Base-by-base conservation (phyloP, 495 filamentous ascomycete genomes). In the Xanthoparmelia taractica region DNA sequence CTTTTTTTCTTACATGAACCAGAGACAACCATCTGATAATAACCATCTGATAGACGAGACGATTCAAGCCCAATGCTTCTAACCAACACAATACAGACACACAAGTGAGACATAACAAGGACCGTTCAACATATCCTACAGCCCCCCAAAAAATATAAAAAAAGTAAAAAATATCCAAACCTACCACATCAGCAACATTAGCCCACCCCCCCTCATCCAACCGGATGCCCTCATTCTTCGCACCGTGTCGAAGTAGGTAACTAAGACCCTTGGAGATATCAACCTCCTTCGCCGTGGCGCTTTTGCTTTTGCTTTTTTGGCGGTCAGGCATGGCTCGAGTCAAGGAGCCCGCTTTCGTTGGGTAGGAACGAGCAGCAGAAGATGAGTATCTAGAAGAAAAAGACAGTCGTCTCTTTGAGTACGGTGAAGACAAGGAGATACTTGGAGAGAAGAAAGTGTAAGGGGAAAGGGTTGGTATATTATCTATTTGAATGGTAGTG, bases 141-240 rank as follows among this genome's bases (percentile, higher is more conserved):
- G n/a, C n/a, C n/a, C n/a, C n/a, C n/a, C n/a, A 43, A 47, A 57
- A 59, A 13, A 2, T 2, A n/a, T 27, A 55, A 60, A 63, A 61
- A 20, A 41, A 50, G 55, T 58, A 52, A 31, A 83, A 27, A 13
- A 11, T 11, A 25, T 48, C 23, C 5, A 29, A 7, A 27, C 89
- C 76, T 75, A 96, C 91, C 68, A 96, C 84, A 66, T 87, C 84
- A 60, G 82, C 82, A 23, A 96, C 80, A 67, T 84, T 85, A 18
- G 87, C 90, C 70, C 87, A 98, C 8, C 95, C 94, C 65, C 90
- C 87, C 7, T 72, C 75, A 67, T 91, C 87, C 29, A 97, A 78
- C 67, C 77, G 80, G 56, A 98, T 72, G 0, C 90, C 89, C 68
- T 91, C 91, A 60, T 83, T 84, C 65, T 83, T 79, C 8, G 95